phyloP scores from a whole-genome alignment of 768 basidiomycete genomes.

The Galerina sulciceps region DNA sequence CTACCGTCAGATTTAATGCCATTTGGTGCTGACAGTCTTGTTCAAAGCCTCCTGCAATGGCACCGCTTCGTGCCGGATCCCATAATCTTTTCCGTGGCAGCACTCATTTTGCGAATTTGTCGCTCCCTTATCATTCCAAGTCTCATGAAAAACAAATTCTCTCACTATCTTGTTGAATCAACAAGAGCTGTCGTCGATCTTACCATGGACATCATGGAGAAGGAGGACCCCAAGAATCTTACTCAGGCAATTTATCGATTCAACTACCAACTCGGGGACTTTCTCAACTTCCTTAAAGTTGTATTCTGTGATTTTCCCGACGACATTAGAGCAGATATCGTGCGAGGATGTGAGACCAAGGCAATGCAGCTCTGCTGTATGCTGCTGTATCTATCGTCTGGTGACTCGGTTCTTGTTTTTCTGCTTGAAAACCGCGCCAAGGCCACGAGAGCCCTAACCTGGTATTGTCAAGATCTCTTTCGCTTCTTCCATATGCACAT shows the following conservation, averaged over 20 bases:
- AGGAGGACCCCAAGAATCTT: not conserved
- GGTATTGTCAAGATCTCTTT: constrained; percentile 2
- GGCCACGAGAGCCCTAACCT: not conserved
- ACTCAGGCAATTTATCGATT: not conserved
- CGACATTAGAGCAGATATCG: not conserved
- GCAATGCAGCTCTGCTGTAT: constrained; percentile 14
- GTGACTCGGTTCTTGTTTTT: not conserved
- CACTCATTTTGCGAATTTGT: not conserved
- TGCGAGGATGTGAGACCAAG: constrained; percentile 14
- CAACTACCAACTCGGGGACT: not conserved
- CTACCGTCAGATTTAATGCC: not conserved
- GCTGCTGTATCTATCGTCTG: not conserved
- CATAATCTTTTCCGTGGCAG: not conserved
- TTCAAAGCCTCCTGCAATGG: constrained; percentile 9
- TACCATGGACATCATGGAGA: not conserved
- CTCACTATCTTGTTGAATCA: not conserved
- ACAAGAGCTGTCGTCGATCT: not conserved
- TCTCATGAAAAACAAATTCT: constrained; percentile 3
- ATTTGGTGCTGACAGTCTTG: constrained; percentile 4
- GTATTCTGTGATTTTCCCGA: not conserved
- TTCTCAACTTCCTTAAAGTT: not conserved
- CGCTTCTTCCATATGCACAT: constrained; percentile 18
- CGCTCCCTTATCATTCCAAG: constrained; percentile 5
- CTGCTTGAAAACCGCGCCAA: not conserved
- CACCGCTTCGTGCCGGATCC: constrained; percentile 5